phyloP scores from a whole-genome alignment of 805 yeast genomes.

The Kodamaea nitidulidarum region DNA sequence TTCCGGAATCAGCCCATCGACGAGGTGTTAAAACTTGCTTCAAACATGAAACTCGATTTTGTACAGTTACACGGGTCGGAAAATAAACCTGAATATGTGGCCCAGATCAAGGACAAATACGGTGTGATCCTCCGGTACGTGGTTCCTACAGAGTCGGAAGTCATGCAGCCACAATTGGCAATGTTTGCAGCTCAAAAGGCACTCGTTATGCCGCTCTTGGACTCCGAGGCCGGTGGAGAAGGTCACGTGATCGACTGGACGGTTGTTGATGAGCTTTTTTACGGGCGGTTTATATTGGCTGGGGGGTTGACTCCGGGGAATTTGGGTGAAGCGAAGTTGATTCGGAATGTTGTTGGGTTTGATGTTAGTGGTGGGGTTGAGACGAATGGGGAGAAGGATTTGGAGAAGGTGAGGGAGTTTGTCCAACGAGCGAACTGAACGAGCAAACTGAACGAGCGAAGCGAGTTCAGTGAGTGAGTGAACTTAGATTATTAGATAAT shows the following conservation, averaged over 20 bases:
- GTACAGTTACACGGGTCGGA: conserved; percentile 83
- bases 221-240: conserved; percentile 89
- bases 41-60: conserved; percentile 57
- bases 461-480: no score
- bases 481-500: no score
- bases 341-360: conserved; percentile 72
- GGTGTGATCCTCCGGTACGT: conserved; percentile 76
- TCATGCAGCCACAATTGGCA: conserved; percentile 40
- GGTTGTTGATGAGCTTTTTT: conserved; percentile 27
- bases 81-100: conserved; percentile 48
- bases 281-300: conserved; percentile 61
- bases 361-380: conserved; percentile 98
- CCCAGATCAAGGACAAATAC: conserved; percentile 22
- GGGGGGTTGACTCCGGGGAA: conserved; percentile 86
- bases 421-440: conserved; percentile 34
- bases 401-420: conserved; percentile 56
- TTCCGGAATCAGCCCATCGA: conserved; percentile 75
- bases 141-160: conserved; percentile 47
- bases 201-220: conserved; percentile 55
- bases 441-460: no score
- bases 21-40: conserved; percentile 47
- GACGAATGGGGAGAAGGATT: conserved; percentile 68
- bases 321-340: conserved; percentile 48
- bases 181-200: not conserved
- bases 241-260: conserved; percentile 80